A percentile compares a stretch with the other conserved stretches of the same genome.
Conservation (phyloP, 169 alveolate species). For the Perkinsus olseni region DNA sequence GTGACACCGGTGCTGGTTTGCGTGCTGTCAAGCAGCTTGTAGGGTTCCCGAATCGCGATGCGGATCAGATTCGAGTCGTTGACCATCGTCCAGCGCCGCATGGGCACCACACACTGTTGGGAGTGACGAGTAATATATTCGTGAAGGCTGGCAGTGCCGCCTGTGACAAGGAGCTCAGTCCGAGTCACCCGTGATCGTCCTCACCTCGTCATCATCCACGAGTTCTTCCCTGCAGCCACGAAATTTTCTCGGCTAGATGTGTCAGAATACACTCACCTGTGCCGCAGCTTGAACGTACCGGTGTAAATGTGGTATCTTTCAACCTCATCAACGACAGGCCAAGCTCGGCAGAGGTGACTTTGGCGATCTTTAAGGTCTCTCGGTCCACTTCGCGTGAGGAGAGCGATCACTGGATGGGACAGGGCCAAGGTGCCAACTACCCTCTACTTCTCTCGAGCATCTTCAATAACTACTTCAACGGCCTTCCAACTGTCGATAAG, state of each 20-base stretch:
- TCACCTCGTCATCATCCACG: not conserved
- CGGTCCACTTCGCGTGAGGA: not conserved
- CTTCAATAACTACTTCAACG: not conserved
- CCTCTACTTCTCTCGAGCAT: not conserved
- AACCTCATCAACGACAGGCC: no score
- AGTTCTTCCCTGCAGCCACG: not conserved
- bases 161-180: no score
- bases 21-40: no score
- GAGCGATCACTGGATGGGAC: not conserved
- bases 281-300: not conserved
- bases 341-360: not conserved
- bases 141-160: no score
- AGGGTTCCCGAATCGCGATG: no score
- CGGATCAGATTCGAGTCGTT: no score
- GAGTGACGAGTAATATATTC: no score
- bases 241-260: not conserved
- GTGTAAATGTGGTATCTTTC: no score
- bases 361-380: not conserved
- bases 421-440: not conserved
- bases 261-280: not conserved
- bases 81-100: no score
- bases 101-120: no score
- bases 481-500: not conserved
- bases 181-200: no score
- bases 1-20: no score